These are phyloP conservation scores for Populus hybrid DNA, from an alignment of 441 rosid genomes.

Conservation along the genomic window DNA sequence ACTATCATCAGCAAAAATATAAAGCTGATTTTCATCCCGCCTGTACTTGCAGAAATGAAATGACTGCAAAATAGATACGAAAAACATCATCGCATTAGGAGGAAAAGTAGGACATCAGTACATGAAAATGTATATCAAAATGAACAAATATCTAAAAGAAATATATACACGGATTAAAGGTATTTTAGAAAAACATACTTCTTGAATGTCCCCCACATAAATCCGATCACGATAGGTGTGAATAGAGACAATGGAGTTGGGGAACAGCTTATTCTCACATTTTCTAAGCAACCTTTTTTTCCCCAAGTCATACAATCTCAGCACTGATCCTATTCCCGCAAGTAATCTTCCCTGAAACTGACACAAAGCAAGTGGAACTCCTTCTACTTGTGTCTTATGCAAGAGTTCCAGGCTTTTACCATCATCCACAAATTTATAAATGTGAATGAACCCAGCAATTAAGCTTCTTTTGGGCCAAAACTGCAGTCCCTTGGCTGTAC, in stretches of 20 bases:
- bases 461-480: conserved; percentile 75
- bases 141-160: background rate
- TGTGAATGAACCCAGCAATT: conserved; percentile 76
- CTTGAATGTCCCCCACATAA: conserved; percentile 91
- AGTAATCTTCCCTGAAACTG: conserved; percentile 92
- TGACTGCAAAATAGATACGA: conserved; percentile 49
- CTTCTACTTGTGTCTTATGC: conserved; percentile 97
- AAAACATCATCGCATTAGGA: background rate
- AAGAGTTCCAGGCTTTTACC: conserved; percentile 83
- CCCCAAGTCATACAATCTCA: conserved; percentile 8
- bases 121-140: background rate
- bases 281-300: too few relatives aligned
- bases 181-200: conserved; percentile 45
- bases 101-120: background rate
- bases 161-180: background rate
- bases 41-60: conserved; percentile 98
- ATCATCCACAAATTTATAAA: conserved; percentile 86
- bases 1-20: conserved; percentile 86
- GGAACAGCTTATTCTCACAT: conserved; percentile 88
- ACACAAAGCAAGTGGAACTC: conserved; percentile 85
- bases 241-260: conserved; percentile 72
- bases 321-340: conserved; percentile 86
- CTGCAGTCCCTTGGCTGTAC: conserved; percentile 89
- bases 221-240: conserved; percentile 95
- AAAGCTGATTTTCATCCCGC: conserved; percentile 94